Conservation (phyloP, 805 yeast genomes). For the Wickerhamomyces subpelliculosus region DNA sequence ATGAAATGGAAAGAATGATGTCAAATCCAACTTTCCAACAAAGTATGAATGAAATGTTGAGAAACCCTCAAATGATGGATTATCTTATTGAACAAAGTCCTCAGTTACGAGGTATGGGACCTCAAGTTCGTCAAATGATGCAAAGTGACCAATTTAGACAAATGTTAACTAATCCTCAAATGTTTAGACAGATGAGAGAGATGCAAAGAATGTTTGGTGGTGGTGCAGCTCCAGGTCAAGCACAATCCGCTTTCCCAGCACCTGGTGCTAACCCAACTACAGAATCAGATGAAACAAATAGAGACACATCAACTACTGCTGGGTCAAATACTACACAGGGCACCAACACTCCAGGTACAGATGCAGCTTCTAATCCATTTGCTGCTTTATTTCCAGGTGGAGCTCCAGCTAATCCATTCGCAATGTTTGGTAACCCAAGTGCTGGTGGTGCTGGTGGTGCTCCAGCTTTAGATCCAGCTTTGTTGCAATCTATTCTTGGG, state of each 20-base stretch:
- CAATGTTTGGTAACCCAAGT: constrained; percentile 21
- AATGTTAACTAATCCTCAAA: constrained; percentile 76
- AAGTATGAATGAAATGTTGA: constrained; percentile 71
- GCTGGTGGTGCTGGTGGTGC: constrained; percentile 20
- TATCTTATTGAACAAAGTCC: constrained; percentile 78
- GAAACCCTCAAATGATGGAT: constrained; percentile 86
- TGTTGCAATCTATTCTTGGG: constrained; percentile 41
- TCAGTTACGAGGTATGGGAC: constrained; percentile 79
- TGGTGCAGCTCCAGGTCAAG: constrained; percentile 24
- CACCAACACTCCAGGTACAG: constrained; percentile 14
- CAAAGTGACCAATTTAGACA: constrained; percentile 80
- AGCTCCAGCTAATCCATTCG: constrained; percentile 36
- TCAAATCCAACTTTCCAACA: constrained; percentile 77
- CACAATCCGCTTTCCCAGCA: constrained; percentile 35
- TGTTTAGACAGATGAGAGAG: constrained; percentile 76
- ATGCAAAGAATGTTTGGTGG: constrained; percentile 47
- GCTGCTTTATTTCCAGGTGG: constrained; percentile 35
- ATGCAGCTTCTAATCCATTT: constrained; percentile 39
- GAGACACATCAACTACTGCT: no score
- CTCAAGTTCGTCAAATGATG: constrained; percentile 78
- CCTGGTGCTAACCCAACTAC: constrained; percentile 34
- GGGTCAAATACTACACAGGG: constrained; percentile 15
- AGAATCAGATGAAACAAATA: constrained; percentile 13
- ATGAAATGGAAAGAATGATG: constrained; percentile 69
- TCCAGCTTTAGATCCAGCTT: constrained; percentile 42